A percentile compares a stretch with the other conserved stretches of the same genome.
These are phyloP conservation scores for Nannizziopsis barbatae DNA, from an alignment of 2,329 filamentous ascomycete species.

Conservation along the genomic window DNA sequence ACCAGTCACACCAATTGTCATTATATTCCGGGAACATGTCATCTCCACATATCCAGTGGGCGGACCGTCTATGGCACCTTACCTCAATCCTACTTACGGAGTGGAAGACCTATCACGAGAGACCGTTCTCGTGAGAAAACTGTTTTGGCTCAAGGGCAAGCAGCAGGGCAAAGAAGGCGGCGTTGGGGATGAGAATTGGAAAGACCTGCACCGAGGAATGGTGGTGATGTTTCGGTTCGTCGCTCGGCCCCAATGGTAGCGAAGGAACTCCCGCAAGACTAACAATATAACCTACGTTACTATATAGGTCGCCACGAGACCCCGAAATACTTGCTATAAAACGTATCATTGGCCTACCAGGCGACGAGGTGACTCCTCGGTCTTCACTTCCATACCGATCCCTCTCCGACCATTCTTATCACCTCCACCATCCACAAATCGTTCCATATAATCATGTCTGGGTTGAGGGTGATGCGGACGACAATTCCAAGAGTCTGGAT, in stretches of 20 bases:
- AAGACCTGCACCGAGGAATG: slow-evolving; percentile 57
- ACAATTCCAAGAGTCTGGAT: slow-evolving; percentile 58
- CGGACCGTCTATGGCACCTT: slow-evolving; percentile 62
- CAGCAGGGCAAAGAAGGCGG: slow-evolving; percentile 29
- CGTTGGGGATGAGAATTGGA: slow-evolving; percentile 41
- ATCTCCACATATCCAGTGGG: slow-evolving; percentile 33
- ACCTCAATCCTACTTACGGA: slow-evolving; percentile 56
- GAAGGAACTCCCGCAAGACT: background rate
- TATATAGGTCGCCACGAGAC: slow-evolving; percentile 54
- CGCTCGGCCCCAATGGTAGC: background rate
- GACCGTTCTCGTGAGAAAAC: slow-evolving; percentile 34
- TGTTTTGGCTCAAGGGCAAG: slow-evolving; percentile 19
- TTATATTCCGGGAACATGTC: slow-evolving; percentile 34
- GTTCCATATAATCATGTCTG: slow-evolving; percentile 81
- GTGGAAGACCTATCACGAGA: slow-evolving; percentile 30
- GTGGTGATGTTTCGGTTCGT: slow-evolving; percentile 51
- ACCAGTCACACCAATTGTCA: slow-evolving; percentile 29
- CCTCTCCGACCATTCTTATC: slow-evolving; percentile 12
- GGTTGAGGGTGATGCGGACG: slow-evolving; percentile 77
- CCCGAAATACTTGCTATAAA: slow-evolving; percentile 66
- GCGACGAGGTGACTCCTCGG: slow-evolving; percentile 61
- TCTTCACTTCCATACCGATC: slow-evolving; percentile 39
- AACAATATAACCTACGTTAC: slow-evolving; percentile 5
- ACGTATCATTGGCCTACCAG: slow-evolving; percentile 67
- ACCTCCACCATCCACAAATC: slow-evolving; percentile 30